Percentiles rank a stretch among this genome's conserved stretches.
phyloP scores from a whole-genome alignment of 2,329 filamentous ascomycete genomes.

The Teratosphaeria gauchensis region DNA sequence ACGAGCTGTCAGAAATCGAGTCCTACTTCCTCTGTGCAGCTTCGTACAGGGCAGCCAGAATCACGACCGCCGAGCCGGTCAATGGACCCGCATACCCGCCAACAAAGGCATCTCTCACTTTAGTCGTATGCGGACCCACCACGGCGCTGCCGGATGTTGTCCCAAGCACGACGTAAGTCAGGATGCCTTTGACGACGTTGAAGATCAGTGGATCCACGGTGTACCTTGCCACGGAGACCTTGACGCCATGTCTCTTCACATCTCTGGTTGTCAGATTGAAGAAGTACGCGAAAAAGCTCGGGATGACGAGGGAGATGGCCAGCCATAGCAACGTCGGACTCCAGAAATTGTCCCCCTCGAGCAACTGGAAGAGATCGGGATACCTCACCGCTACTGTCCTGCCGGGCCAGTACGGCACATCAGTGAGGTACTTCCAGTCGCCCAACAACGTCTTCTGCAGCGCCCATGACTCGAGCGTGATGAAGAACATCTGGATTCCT shows the following conservation, averaged over 20 bases:
- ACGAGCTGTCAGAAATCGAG: neutral
- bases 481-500: conserved; percentile 59
- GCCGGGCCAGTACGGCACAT: neutral
- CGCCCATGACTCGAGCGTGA: conserved; percentile 59
- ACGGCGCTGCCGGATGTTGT: conserved; percentile 44
- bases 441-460: conserved; percentile 63
- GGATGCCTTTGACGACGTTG: conserved; percentile 75
- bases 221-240: conserved; percentile 40
- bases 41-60: conserved; percentile 64
- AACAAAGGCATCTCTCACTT: conserved; percentile 58
- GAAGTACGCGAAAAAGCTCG: conserved; percentile 70
- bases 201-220: conserved; percentile 78
- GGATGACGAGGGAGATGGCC: conserved; percentile 58
- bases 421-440: conserved; percentile 54
- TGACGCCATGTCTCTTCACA: conserved; percentile 33
- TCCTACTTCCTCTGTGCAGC: conserved; percentile 51
- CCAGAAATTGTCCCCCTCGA: conserved; percentile 78
- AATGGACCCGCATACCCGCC: conserved; percentile 63
- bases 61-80: conserved; percentile 58
- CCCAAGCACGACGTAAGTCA: conserved; percentile 68
- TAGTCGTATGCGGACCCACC: conserved; percentile 46
- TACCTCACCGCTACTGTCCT: conserved; percentile 28
- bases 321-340: conserved; percentile 60
- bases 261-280: conserved; percentile 68
- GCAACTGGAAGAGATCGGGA: conserved; percentile 70